Conservation (phyloP, 768 basidiomycete species). For the Gloeophyllum trabeum region DNA sequence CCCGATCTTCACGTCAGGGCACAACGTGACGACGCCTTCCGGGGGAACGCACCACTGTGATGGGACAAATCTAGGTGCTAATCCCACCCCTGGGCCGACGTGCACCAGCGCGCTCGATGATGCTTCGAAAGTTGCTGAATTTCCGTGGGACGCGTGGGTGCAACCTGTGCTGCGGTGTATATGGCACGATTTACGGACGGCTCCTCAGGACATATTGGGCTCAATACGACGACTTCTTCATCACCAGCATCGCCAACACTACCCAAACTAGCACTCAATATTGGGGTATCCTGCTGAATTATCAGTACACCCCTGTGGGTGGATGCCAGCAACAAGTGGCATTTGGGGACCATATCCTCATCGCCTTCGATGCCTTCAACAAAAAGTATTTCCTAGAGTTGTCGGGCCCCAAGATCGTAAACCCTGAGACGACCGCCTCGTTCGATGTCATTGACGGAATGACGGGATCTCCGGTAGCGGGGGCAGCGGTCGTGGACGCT, state of each 20-base stretch:
- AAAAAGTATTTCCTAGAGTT: constrained; percentile 23
- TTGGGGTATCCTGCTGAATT: constrained; percentile 27
- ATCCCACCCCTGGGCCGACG: constrained; percentile 26
- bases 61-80: constrained; percentile 26
- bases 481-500: constrained; percentile 25
- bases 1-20: constrained; percentile 25
- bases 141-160: constrained; percentile 29
- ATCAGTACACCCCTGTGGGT: constrained; percentile 22
- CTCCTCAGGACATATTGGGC: constrained; percentile 18
- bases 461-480: constrained; percentile 20
- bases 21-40: constrained; percentile 24
- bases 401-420: constrained; percentile 15
- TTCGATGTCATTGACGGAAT: constrained; percentile 27
- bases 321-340: constrained; percentile 29
- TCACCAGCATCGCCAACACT: constrained; percentile 24
- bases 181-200: background rate
- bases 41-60: constrained; percentile 32
- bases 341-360: constrained; percentile 20
- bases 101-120: constrained; percentile 32
- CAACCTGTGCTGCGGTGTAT: background rate
- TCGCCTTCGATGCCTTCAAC: constrained; percentile 27
- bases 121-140: constrained; percentile 19
- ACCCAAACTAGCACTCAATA: constrained; percentile 20
- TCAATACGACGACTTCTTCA: constrained; percentile 31
- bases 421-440: constrained; percentile 13